A percentile compares a stretch with the other conserved stretches of the same genome.
These are phyloP conservation scores for Arabidopsis hybrid DNA, from an alignment of 441 rosid species.

Conservation along the genomic window DNA sequence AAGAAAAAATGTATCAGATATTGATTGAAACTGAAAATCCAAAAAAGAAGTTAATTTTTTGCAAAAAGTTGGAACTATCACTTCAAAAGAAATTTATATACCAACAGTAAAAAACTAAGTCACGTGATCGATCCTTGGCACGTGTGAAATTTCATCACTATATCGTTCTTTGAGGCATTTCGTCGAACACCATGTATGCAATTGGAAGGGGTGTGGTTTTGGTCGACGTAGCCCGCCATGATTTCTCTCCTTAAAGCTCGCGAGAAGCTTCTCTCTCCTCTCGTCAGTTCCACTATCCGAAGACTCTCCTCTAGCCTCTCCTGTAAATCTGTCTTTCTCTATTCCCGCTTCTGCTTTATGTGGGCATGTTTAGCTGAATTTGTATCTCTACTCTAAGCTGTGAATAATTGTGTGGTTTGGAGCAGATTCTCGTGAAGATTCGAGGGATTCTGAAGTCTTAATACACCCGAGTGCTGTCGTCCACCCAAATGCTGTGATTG, in stretches of 20 bases:
- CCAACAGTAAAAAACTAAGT: too few relatives aligned
- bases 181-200: constrained; percentile 37
- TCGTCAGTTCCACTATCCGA: constrained; percentile 41
- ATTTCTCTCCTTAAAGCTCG: constrained; percentile 55
- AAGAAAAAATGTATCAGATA: constrained; percentile 1
- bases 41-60: not conserved
- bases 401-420: constrained; percentile 5
- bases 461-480: constrained; percentile 82
- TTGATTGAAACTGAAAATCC: not conserved
- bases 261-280: constrained; percentile 44
- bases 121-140: too few relatives aligned
- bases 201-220: too few relatives aligned
- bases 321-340: constrained; percentile 32
- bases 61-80: too few relatives aligned
- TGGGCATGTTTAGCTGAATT: not conserved
- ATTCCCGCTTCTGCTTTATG: constrained; percentile 6
- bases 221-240: constrained; percentile 46
- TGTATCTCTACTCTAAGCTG: constrained; percentile 24
- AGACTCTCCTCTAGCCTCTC: constrained; percentile 49
- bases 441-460: constrained; percentile 44
- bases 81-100: too few relatives aligned
- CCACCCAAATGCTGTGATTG: constrained; percentile 82
- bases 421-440: constrained; percentile 51
- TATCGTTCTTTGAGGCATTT: constrained; percentile 24
- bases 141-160: not conserved